Percentiles rank a stretch among this genome's conserved stretches.
Evolutionary conservation across 2,329 filamentous ascomycete genomes (phyloP).

Genomic region (Diaporthe batatas): DNA sequence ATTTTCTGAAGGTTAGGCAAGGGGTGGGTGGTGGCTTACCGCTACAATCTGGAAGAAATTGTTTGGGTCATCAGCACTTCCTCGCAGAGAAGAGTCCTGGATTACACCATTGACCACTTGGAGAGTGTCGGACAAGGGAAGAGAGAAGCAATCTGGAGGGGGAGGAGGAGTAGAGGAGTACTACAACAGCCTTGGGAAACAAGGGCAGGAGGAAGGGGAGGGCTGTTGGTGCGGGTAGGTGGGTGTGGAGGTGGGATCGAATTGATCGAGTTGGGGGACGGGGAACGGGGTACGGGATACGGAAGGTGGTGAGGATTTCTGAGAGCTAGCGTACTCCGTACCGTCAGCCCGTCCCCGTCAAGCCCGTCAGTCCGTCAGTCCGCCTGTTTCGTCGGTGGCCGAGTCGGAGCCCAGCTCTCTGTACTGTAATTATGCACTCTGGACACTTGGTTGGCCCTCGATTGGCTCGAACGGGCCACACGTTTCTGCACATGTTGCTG

Average conservation of each 20-base stretch:
- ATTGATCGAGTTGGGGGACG: not conserved
- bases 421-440: too few species aligned
- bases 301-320: conserved; percentile 32
- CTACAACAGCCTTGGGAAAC: not conserved
- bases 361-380: conserved; percentile 8
- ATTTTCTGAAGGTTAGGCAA: not conserved
- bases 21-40: conserved; percentile 6
- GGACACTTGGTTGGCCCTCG: not conserved
- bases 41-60: conserved; percentile 19
- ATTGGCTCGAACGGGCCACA: conserved; percentile 15
- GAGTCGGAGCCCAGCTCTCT: conserved; percentile 20
- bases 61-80: conserved; percentile 19
- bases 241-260: conserved; percentile 1
- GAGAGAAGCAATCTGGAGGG: not conserved
- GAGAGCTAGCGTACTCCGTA: conserved; percentile 8
- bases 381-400: conserved; percentile 23
- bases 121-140: not conserved
- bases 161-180: not conserved
- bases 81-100: not conserved
- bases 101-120: conserved; percentile 26
- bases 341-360: conserved; percentile 27
- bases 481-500: not conserved
- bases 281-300: conserved; percentile 13
- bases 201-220: not conserved
- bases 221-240: not conserved